Evolutionary conservation across 108 stramenopile genomes (phyloP).

Genomic region (Conticribra weissflogii): DNA sequence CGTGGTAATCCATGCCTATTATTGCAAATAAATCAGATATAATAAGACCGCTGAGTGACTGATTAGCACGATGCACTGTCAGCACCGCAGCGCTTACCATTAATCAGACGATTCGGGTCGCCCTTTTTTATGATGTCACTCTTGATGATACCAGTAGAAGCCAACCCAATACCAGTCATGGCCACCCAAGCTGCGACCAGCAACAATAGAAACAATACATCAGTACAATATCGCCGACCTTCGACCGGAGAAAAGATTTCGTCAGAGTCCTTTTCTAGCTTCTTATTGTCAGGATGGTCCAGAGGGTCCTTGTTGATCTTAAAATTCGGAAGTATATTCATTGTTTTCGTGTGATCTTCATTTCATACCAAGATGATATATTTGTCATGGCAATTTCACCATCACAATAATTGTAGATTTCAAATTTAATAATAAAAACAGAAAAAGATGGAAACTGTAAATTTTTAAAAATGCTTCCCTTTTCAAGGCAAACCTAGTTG

Average conservation of each 20-base stretch:
- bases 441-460: too few species aligned
- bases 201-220: constrained; percentile 36
- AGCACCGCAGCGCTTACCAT: constrained; percentile 19
- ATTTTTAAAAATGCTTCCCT: too few species aligned
- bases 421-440: too few species aligned
- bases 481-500: too few species aligned
- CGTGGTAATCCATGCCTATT: constrained; percentile 67
- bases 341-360: too few species aligned
- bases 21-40: constrained; percentile 8
- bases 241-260: constrained; percentile 39
- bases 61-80: too few species aligned
- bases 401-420: too few species aligned
- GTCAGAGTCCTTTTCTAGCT: constrained; percentile 7
- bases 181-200: constrained; percentile 51
- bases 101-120: constrained; percentile 56
- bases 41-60: too few species aligned
- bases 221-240: constrained; percentile 62
- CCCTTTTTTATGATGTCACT: constrained; percentile 44
- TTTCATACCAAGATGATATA: too few species aligned
- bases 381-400: too few species aligned
- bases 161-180: constrained; percentile 60
- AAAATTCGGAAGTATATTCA: too few species aligned
- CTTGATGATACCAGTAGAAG: constrained; percentile 24
- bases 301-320: neutral
- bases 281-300: constrained; percentile 20